Evolutionary conservation across 768 basidiomycete genomes (phyloP).

Genomic region (Suillus placidus): DNA sequence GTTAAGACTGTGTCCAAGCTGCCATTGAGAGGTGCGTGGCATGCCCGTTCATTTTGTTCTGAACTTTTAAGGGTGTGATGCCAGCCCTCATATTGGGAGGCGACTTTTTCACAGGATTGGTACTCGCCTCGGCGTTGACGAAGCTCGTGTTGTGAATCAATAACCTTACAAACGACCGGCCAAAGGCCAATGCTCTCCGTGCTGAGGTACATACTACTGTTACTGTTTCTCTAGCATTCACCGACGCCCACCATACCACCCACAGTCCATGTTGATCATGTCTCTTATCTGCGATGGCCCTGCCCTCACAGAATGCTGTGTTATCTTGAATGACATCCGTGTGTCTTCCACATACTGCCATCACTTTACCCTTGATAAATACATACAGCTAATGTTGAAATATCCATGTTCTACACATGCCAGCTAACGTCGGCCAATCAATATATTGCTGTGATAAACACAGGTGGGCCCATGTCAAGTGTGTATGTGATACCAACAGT

Average conservation of each 20-base stretch:
- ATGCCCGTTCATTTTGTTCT: not conserved
- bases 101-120: conserved; percentile 95
- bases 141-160: conserved; percentile 84
- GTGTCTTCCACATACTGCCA: too few species aligned
- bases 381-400: too few species aligned
- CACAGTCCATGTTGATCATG: conserved; percentile 98
- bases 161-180: conserved; percentile 50
- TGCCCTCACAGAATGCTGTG: too few species aligned
- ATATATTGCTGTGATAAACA: too few species aligned
- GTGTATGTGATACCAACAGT: too few species aligned
- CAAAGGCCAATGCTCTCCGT: conserved; percentile 33
- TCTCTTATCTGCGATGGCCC: conserved; percentile 93
- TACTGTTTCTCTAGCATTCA: not conserved
- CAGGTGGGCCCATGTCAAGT: too few species aligned
- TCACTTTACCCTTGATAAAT: too few species aligned
- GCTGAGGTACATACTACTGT: not conserved
- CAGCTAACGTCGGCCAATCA: too few species aligned
- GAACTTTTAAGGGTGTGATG: not conserved
- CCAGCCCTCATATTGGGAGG: conserved; percentile 87
- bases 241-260: not conserved
- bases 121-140: conserved; percentile 86
- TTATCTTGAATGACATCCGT: too few species aligned
- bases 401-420: too few species aligned
- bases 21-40: conserved; percentile 70
- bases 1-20: conserved; percentile 89